A percentile compares a stretch with the other conserved stretches of the same genome.
phyloP scores from a whole-genome alignment of 2,329 filamentous ascomycete species.

The Pseudophaeomoniella oleicola region DNA sequence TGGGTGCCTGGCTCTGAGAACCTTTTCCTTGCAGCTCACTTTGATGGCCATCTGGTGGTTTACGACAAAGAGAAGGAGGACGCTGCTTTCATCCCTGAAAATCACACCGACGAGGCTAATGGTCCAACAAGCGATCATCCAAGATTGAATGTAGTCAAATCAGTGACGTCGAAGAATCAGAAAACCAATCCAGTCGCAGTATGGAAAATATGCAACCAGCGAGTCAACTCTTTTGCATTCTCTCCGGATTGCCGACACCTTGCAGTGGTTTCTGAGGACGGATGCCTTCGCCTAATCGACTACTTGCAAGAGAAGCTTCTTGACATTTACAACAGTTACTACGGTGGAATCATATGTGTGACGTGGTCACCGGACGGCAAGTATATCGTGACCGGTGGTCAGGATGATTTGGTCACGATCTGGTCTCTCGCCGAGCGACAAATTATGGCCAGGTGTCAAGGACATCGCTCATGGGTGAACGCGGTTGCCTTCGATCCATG shows the following conservation, averaged over 20 bases:
- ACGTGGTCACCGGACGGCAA: constrained; percentile 97
- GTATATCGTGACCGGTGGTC: constrained; percentile 86
- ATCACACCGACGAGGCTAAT: constrained; percentile 35
- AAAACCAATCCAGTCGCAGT: constrained; percentile 83
- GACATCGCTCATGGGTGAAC: constrained; percentile 91
- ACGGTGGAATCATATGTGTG: constrained; percentile 81
- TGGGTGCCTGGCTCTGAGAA: constrained; percentile 95
- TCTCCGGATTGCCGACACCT: constrained; percentile 79
- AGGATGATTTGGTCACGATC: constrained; percentile 91
- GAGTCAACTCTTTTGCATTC: constrained; percentile 82
- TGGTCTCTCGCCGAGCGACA: constrained; percentile 77
- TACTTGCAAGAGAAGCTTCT: constrained; percentile 72
- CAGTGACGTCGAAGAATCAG: constrained; percentile 84
- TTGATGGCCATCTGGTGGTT: constrained; percentile 79
- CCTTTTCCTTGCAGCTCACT: constrained; percentile 79
- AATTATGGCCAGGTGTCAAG: constrained; percentile 82
- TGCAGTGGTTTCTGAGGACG: constrained; percentile 83
- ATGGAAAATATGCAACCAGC: constrained; percentile 85
- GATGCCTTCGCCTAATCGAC: constrained; percentile 77
- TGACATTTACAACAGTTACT: constrained; percentile 80
- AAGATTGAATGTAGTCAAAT: constrained; percentile 64
- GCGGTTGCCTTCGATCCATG: constrained; percentile 90
- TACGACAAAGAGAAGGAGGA: constrained; percentile 98
- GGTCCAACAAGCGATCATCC: constrained; percentile 19
- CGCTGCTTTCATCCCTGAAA: constrained; percentile 59